Base-by-base conservation (phyloP, 345 rosid genomes). In the Noccaea caerulescens region DNA sequence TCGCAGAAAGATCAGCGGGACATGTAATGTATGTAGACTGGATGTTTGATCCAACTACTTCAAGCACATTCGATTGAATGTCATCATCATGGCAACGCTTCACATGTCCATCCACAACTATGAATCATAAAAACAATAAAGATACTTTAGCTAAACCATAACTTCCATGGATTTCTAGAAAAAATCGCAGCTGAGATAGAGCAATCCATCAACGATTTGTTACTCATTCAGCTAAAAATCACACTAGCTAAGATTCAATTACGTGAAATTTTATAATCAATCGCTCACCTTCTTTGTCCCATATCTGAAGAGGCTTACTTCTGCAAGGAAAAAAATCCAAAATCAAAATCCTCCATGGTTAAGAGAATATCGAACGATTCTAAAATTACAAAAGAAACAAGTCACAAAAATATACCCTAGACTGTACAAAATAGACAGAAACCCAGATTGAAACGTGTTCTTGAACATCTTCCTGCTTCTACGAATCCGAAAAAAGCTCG, bases 1-100 rank as follows among this genome's bases (percentile, higher is more conserved):
- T 94, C 36, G 97, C 92, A 25, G 89, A 80, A 1, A 93, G 96
- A 71, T 91, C 99, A 0, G 81, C 85, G 0, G 99, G 99, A 75
- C 99, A 94, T 37, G 99, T 94, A 56, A 94, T 94, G 78, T 87
- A 94, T 3, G 96, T 81, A 23, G 96, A 88, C 81, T 94, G 99
- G 43, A 89, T 81, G 73, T 87, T 89, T 41, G 97, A 82, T 75
- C 98, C 96, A 54, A 87, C 77, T 38, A 94, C 85, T 83, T 94
- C 98, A 55, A 94, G 90, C 6, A 88, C 98, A 81, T 89, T 83
- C 10, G 97, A 91, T 53, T 91, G 97, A 57, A 91, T 87, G 52
- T 91, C 97, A 2, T 91, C 97, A 73, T 91, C 97, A 52, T 87
- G 96, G 1, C 87, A 83, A 16, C 96, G 91, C 77, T 89, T 91